Evolutionary conservation across 352 stramenopile species (phyloP).

Genomic region (Blastocystis sp.): DNA sequence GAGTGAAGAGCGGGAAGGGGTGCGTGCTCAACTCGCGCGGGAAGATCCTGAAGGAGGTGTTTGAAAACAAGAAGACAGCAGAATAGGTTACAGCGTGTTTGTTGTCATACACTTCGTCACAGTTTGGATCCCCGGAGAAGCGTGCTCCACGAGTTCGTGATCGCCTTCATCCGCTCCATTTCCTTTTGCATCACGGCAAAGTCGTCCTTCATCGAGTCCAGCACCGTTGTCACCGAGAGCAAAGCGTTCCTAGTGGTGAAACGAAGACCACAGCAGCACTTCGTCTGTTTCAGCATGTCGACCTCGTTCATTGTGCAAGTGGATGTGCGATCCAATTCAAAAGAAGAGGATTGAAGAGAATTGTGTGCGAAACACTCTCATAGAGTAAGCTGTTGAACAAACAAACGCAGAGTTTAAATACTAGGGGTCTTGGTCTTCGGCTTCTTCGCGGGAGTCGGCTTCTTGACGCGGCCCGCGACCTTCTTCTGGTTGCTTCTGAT

Average conservation of each 20-base stretch:
- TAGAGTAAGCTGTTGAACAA: background rate
- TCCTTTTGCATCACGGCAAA: slow-evolving; percentile 19
- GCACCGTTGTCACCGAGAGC: background rate
- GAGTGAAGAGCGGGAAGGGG: slow-evolving; percentile 34
- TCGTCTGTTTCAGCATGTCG: background rate
- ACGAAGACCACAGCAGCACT: background rate
- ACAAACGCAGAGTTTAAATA: background rate
- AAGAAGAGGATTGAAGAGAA: too few relatives aligned
- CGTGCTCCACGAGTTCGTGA: slow-evolving; percentile 35
- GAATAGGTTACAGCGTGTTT: background rate
- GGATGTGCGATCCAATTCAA: too few relatives aligned
- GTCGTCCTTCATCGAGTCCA: slow-evolving; percentile 57
- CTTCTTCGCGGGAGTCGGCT: background rate
- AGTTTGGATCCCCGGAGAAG: background rate
- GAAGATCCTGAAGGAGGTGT: slow-evolving; percentile 45
- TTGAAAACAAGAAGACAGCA: slow-evolving; percentile 4
- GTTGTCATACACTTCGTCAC: background rate
- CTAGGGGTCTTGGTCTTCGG: background rate
- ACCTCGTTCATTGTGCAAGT: background rate
- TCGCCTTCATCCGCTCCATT: background rate
- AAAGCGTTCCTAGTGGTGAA: slow-evolving; percentile 25
- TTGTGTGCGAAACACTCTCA: too few relatives aligned
- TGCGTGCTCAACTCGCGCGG: slow-evolving; percentile 12
- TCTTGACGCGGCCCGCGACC: background rate
- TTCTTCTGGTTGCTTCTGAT: background rate